Conservation (phyloP, 169 alveolate species). For the Babesia bovis region DNA sequence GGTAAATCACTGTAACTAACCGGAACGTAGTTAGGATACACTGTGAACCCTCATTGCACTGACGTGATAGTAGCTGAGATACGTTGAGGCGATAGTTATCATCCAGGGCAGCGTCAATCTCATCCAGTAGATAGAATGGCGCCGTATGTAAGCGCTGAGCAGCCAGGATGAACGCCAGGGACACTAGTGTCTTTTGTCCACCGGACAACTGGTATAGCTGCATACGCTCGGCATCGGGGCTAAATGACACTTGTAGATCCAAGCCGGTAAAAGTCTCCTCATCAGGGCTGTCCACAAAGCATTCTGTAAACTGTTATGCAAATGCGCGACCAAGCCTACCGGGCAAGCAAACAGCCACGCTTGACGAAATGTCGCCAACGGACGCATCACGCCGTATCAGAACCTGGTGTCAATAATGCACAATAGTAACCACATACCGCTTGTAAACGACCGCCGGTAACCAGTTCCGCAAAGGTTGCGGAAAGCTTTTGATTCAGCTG, state of each 20-base stretch:
- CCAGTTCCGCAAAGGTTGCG: conserved; percentile 66
- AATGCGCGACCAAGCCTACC: not conserved
- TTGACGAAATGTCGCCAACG: conserved; percentile 16
- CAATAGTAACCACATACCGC: conserved; percentile 15
- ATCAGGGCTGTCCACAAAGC: conserved; percentile 33
- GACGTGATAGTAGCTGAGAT: conserved; percentile 29
- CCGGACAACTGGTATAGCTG: conserved; percentile 62
- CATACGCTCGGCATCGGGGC: conserved; percentile 9
- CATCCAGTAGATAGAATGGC: conserved; percentile 74
- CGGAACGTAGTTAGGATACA: conserved; percentile 53
- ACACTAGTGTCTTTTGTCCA: conserved; percentile 78
- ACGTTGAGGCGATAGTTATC: conserved; percentile 66
- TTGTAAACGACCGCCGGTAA: conserved; percentile 73
- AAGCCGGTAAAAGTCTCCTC: conserved; percentile 53
- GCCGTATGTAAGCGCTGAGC: conserved; percentile 71
- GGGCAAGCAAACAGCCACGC: conserved; percentile 34
- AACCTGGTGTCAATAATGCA: not conserved
- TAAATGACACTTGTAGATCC: conserved; percentile 61
- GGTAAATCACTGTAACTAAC: conserved; percentile 5
- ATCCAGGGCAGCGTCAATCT: conserved; percentile 77
- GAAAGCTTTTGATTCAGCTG: conserved; percentile 59
- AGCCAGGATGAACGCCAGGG: conserved; percentile 72
- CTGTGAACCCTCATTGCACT: conserved; percentile 52
- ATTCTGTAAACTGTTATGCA: not conserved
- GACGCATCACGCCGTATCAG: conserved; percentile 38